Evolutionary conservation across 2,329 filamentous ascomycete genomes (phyloP).

Genomic region (Aureobasidium zeae): DNA sequence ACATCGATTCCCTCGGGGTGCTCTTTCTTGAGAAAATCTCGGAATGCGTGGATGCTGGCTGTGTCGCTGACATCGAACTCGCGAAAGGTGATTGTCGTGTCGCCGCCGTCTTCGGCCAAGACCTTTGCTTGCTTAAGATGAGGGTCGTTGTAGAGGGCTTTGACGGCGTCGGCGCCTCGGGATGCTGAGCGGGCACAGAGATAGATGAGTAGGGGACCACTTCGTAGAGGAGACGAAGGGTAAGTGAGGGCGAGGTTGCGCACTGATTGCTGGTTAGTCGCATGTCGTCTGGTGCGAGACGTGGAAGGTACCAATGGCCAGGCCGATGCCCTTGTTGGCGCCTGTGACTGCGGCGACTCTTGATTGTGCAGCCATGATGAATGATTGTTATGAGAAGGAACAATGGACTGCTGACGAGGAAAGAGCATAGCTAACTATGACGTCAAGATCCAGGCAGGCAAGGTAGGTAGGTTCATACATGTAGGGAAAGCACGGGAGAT

Average conservation of each 20-base stretch:
- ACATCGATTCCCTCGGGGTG: constrained; percentile 44
- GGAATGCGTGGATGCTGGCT: constrained; percentile 37
- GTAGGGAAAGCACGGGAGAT: too few relatives aligned
- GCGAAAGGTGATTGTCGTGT: constrained; percentile 40
- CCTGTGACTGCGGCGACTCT: constrained; percentile 46
- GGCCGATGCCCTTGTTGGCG: constrained; percentile 45
- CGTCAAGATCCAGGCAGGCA: too few relatives aligned
- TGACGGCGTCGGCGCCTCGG: constrained; percentile 40
- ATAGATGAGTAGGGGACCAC: constrained; percentile 43
- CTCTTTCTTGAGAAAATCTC: constrained; percentile 33
- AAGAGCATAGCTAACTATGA: too few relatives aligned
- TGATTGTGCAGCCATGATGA: constrained; percentile 24
- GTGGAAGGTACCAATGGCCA: constrained; percentile 35
- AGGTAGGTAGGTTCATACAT: too few relatives aligned
- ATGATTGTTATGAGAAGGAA: too few relatives aligned
- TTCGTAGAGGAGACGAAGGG: constrained; percentile 40
- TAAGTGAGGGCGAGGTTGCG: constrained; percentile 47
- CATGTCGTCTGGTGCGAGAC: neutral
- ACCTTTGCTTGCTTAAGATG: constrained; percentile 40
- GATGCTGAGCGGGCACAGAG: constrained; percentile 43
- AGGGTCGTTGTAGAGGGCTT: constrained; percentile 35
- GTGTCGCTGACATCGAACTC: constrained; percentile 41
- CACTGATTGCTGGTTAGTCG: constrained; percentile 27
- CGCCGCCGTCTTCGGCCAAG: constrained; percentile 34
- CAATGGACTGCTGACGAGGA: too few relatives aligned